A percentile compares a stretch with the other conserved stretches of the same genome.
phyloP scores from a whole-genome alignment of 2,329 filamentous ascomycete genomes.

The Seiridium unicorne region DNA sequence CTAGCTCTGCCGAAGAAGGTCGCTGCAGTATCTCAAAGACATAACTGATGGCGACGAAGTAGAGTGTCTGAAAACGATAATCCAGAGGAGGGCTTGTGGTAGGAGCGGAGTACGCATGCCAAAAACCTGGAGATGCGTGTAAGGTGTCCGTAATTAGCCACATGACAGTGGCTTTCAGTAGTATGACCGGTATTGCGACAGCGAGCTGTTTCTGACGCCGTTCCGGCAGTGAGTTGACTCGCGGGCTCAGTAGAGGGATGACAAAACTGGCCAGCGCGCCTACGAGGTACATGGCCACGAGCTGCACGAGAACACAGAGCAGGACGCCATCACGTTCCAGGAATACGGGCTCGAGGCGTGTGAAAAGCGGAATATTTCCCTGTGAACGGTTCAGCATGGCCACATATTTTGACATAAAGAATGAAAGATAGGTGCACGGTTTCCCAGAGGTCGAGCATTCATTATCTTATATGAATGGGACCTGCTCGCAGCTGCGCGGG shows the following conservation, averaged over 20 bases:
- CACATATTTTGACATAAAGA: neutral
- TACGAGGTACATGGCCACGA: neutral
- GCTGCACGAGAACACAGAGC: neutral
- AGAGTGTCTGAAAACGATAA: conserved; percentile 1
- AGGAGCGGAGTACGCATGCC: neutral
- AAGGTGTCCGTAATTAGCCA: neutral
- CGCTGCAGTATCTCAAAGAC: conserved; percentile 2
- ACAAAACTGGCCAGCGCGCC: neutral
- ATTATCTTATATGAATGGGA: no score
- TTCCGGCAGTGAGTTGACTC: neutral
- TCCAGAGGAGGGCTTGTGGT: neutral
- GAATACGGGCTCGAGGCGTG: neutral
- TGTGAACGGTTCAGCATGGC: neutral
- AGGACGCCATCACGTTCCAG: neutral
- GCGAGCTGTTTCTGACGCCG: conserved; percentile 3
- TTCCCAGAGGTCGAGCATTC: no score
- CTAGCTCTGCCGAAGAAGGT: neutral
- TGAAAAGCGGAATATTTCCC: neutral
- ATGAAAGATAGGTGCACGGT: neutral
- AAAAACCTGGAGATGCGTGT: neutral
- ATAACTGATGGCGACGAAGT: conserved; percentile 1
- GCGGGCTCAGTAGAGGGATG: neutral
- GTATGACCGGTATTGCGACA: conserved; percentile 2
- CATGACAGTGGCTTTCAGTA: neutral
- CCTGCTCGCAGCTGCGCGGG: no score